Percentiles rank a stretch among this genome's conserved stretches.
Conservation (phyloP, 805 yeast genomes). For the Candida sithepensis region DNA sequence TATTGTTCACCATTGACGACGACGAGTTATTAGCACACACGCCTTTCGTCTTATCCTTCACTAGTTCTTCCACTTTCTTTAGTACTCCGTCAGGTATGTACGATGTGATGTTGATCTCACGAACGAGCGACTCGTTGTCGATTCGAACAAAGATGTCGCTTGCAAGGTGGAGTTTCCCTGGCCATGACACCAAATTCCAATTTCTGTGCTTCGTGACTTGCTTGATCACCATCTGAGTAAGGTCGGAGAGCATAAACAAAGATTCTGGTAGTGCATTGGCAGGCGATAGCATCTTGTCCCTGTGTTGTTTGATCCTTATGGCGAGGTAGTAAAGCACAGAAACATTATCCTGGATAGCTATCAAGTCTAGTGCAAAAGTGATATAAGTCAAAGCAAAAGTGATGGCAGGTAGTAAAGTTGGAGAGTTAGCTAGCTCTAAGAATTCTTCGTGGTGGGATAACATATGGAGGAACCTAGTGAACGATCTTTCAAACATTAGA, state of each 20-base stretch:
- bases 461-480: constrained; percentile 64
- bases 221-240: constrained; percentile 63
- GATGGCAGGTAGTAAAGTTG: constrained; percentile 38
- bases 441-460: constrained; percentile 75
- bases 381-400: constrained; percentile 58
- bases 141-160: constrained; percentile 68
- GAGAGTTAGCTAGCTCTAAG: constrained; percentile 32
- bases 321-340: constrained; percentile 73
- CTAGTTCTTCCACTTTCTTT: constrained; percentile 31
- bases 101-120: constrained; percentile 47
- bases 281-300: constrained; percentile 42
- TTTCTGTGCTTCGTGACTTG: constrained; percentile 51
- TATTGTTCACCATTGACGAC: neutral
- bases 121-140: constrained; percentile 54
- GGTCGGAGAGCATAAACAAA: constrained; percentile 67
- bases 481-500: constrained; percentile 59
- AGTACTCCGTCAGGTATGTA: constrained; percentile 50
- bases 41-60: constrained; percentile 23
- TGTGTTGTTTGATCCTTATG: constrained; percentile 73
- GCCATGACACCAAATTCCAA: constrained; percentile 79
- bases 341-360: constrained; percentile 63
- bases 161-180: constrained; percentile 70
- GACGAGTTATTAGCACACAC: neutral
- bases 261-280: constrained; percentile 23
- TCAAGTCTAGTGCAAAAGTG: constrained; percentile 52